phyloP scores from a whole-genome alignment of 2,329 filamentous ascomycete genomes.

The Annulohypoxylon truncatum region DNA sequence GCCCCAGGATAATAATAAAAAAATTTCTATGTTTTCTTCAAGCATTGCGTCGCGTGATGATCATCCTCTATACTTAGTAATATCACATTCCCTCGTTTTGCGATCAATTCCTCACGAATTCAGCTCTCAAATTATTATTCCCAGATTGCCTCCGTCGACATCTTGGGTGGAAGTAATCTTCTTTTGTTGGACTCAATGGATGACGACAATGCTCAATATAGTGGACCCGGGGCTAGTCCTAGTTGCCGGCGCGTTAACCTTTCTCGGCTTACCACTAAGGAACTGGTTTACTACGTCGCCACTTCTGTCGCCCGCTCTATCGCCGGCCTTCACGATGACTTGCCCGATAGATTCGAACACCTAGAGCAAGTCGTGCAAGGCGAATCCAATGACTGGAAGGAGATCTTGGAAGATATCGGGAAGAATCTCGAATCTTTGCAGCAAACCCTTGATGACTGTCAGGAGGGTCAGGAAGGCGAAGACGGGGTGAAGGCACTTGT shows the following conservation, averaged over 20 bases:
- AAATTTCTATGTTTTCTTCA: background rate
- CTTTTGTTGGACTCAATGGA: conserved; percentile 4
- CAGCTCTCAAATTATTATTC: background rate
- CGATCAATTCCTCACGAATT: background rate
- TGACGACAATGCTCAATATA: background rate
- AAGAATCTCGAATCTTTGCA: background rate
- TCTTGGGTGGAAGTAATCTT: background rate
- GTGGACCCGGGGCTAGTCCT: background rate
- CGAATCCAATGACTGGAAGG: conserved; percentile 9
- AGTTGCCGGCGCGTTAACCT: conserved; percentile 2
- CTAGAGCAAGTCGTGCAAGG: conserved; percentile 9
- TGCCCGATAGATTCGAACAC: conserved; percentile 2
- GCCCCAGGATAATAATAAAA: background rate
- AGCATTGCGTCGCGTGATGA: conserved; percentile 3
- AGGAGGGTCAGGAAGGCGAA: background rate
- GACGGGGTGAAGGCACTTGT: background rate
- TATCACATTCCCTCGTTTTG: background rate
- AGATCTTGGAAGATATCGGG: conserved; percentile 13
- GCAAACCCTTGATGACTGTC: background rate
- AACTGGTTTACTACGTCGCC: conserved; percentile 1
- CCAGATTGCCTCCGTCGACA: background rate
- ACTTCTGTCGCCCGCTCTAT: background rate
- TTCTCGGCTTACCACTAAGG: background rate
- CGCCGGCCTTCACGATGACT: conserved; percentile 1
- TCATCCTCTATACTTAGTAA: background rate